phyloP scores from a whole-genome alignment of 2,329 filamentous ascomycete species.

The Fusarium hostae region DNA sequence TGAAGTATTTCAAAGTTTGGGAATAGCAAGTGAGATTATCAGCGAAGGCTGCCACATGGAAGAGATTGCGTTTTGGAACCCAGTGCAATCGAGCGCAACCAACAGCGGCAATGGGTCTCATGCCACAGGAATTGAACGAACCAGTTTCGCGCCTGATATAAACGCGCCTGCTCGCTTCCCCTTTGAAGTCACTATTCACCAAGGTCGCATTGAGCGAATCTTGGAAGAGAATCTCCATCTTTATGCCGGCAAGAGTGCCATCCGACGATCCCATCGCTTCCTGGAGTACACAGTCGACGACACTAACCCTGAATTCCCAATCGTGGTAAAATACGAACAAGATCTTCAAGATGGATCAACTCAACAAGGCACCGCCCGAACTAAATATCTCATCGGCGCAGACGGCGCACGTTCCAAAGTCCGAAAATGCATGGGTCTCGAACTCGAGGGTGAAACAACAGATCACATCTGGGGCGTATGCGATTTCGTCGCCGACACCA shows the following conservation, averaged over 20 bases:
- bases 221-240: conserved; percentile 18
- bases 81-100: background rate
- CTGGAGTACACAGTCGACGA: conserved; percentile 13
- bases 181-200: conserved; percentile 10
- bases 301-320: background rate
- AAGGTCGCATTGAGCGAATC: conserved; percentile 18
- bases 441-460: conserved; percentile 12
- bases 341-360: background rate
- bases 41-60: conserved; percentile 24
- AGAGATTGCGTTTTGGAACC: conserved; percentile 24
- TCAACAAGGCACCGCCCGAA: background rate
- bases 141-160: conserved; percentile 6
- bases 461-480: conserved; percentile 25
- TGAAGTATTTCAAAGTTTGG: conserved; percentile 13
- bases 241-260: background rate
- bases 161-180: conserved; percentile 17
- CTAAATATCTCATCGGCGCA: conserved; percentile 12
- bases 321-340: background rate
- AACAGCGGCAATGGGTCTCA: background rate
- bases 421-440: conserved; percentile 18
- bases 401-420: conserved; percentile 14
- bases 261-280: conserved; percentile 7
- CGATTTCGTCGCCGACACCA: conserved; percentile 17
- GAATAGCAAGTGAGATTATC: conserved; percentile 15
- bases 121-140: conserved; percentile 3